phyloP scores from a whole-genome alignment of 176 grass and related monocot species.

The Hsuehochloa calcarea region DNA sequence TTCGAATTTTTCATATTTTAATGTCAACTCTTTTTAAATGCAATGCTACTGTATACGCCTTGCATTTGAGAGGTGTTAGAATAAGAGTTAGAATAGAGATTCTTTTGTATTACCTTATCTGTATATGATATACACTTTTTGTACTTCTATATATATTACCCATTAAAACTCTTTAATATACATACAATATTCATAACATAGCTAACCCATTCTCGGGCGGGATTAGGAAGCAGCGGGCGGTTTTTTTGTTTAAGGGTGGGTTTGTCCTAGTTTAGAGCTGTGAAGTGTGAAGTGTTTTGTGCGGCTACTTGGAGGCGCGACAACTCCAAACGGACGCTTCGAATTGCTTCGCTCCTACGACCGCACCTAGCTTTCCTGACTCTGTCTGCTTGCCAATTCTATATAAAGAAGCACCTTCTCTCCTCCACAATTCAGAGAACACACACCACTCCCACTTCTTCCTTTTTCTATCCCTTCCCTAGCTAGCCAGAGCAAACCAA shows the following conservation, averaged over 20 bases:
- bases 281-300: background rate
- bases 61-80: no score
- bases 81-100: no score
- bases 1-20: no score
- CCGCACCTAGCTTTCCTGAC: background rate
- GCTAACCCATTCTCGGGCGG: background rate
- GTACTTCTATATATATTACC: no score
- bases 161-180: no score
- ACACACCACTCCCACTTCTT: background rate
- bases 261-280: background rate
- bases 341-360: conserved; percentile 34
- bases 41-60: no score
- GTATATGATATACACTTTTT: no score
- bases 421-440: background rate
- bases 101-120: no score
- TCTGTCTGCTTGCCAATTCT: no score
- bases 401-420: background rate
- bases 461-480: background rate
- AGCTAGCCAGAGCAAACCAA: background rate
- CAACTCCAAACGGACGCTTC: conserved; percentile 1
- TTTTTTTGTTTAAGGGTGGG: background rate
- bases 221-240: background rate
- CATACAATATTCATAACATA: no score
- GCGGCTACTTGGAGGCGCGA: conserved; percentile 28
- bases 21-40: no score